Evolutionary conservation across 106 monocot species (phyloP), one percentile per base, ranked within the genome.

Genomic region (Agapanthus africanus): DNA sequence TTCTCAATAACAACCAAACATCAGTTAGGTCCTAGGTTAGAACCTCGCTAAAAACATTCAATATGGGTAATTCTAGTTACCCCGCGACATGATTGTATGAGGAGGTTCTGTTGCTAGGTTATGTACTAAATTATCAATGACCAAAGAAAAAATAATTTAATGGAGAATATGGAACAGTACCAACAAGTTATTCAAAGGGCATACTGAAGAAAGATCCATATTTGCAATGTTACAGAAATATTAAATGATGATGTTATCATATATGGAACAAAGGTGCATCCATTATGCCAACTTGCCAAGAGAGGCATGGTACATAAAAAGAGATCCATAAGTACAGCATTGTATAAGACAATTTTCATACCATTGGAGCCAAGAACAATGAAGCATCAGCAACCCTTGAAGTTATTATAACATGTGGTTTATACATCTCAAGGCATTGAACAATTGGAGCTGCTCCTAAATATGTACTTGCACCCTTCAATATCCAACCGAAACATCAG

Each of bases 351-450:
- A 6, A 37, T 40, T 52, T 34, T 9, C 77, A 76, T 87, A 99
- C 99, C 99, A 99, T 93, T 40, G 99, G 99, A 72, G 82, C 93
- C 70, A 93, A 75, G 71, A 99, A 99, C n/a, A 99, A 78, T 35
- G 93, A 82, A 71, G 93, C 90, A 85, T 99, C 99, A 62, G 99
- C 93, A 77, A 92, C 82, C 51, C 99, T 64, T 70, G 99, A 93
- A 68, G 99, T 90, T 51, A 99, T 83, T 50, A 93, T 65, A 63
- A 93, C 83, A 64, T 99, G 72, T 65, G 99, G 92, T 25, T 85
- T 70, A 47, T 87, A 85, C n/a, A 59, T 93, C 78, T 99, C 90
- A 40, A 99, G 74, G 73, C 99, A 99, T 36, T 82, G 73, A 74
- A 93, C 93, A 70, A 99, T 87, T 8, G 99, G 90, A 71, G 90